Conservation (phyloP, 371 early-diverging fungal genomes). For the Amoeboaphelidium protococcarum region DNA sequence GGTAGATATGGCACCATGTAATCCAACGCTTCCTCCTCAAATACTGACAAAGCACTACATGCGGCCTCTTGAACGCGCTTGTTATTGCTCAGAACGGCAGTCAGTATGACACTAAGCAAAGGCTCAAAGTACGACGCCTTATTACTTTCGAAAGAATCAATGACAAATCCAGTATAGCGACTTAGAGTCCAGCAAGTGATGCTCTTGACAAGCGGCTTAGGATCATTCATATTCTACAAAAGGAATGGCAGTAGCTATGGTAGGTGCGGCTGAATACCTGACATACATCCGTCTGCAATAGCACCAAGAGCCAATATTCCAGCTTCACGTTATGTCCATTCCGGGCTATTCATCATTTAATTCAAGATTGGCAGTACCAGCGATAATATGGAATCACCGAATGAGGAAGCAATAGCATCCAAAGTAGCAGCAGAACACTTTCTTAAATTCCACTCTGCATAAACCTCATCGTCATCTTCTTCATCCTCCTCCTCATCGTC, state of each 20-base stretch:
- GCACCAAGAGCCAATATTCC: conserved; percentile 90
- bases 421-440: conserved; percentile 90
- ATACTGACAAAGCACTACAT: conserved; percentile 70
- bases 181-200: conserved; percentile 93
- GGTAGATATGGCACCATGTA: conserved; percentile 53
- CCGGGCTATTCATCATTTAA: conserved; percentile 35
- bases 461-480: conserved; percentile 63
- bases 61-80: conserved; percentile 84
- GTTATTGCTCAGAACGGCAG: conserved; percentile 53
- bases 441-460: conserved; percentile 80
- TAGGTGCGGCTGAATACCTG: conserved; percentile 63
- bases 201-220: conserved; percentile 70
- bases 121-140: not conserved
- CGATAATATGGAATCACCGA: conserved; percentile 44
- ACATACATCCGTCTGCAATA: conserved; percentile 68
- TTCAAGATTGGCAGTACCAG: conserved; percentile 62
- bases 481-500: conserved; percentile 57
- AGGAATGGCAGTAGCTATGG: conserved; percentile 60
- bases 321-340: conserved; percentile 75
- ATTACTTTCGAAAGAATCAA: conserved; percentile 22
- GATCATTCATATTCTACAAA: conserved; percentile 40
- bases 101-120: conserved; percentile 20
- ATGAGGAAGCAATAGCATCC: conserved; percentile 68
- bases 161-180: conserved; percentile 65
- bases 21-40: conserved; percentile 60